Evolutionary conservation across 2,329 filamentous ascomycete species (phyloP), one percentile per base, ranked within the genome.

Genomic region (Camillea tinctor): DNA sequence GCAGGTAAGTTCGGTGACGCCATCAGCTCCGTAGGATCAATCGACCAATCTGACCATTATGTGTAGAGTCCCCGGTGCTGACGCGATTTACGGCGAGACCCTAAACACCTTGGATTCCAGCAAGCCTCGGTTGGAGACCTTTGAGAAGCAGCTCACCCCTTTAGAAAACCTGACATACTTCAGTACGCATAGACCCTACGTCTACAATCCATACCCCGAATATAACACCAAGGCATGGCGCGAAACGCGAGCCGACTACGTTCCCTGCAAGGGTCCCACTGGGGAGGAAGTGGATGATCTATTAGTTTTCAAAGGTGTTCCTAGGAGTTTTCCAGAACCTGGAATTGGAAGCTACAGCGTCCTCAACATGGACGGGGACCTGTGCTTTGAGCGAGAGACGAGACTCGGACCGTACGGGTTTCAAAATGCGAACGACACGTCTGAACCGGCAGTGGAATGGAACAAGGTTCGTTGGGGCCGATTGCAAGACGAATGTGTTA

Each of bases 181-280:
- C 67, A 80, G 70, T 56, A 70, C 74, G 13, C 76, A 81, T 50
- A 74, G 79, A 54, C 82, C 86, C 0, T 78, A 84, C 57, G 78
- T 82, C 20, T 92, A 91, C 74, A 81, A 88, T 60, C 90, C 90
- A 0, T 93, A 92, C 64, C 89, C 90, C 0, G 77, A 84, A 17
- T 91, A 92, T 75, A 89, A 90, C 68, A 83, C 81, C 55, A 75
- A 78, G 3, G 74, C 78, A 15, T 93, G 88, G 88, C 55, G 59
- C 24, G 67, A 75, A 77, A 53, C 83, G 64, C 79, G 82, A 53
- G 88, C 87, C 17, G 73, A 81, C 57, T 85, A 88, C 68, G 80
- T 85, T 5, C 74, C 87, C 1, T 93, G 91, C 72, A 77, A 84
- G 55, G 89, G 89, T 1, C 86, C 89, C 1, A 76, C 83, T 4